Base-by-base conservation (phyloP, 2,329 filamentous ascomycete species). In the Ceratocystiopsis minuta region DNA sequence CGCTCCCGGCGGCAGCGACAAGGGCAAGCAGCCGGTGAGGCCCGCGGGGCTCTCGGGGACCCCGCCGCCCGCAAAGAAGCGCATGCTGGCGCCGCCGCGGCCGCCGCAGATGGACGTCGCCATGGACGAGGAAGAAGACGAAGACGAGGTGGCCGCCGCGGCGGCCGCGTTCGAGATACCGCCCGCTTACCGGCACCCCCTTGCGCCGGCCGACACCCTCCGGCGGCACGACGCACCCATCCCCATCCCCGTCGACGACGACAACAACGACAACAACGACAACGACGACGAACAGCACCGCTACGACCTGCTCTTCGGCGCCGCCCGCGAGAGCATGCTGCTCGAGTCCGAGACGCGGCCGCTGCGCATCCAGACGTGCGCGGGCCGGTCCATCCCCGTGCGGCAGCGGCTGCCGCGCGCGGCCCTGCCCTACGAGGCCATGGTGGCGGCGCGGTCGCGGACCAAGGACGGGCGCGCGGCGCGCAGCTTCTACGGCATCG, bases 401-500 rank as follows among this genome's bases (percentile, higher is more conserved):
- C 65, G 65, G 37, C 63, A 72, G 51, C 72, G 75, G 40, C 65
- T 64, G 42, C 55, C 60, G 9, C 55, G 57, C 1, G 56, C 58
- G 1, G 54, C 60, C 1, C 54, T 70, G 1, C 65, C 78, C 0
- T 84, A 80, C 52, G 75, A 82, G 52, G 63, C 70, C 34, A 68
- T 85, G 50, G 71, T 82, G 3, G 78, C 79, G 17, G 69, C 74
- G 12, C 67, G 80, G 39, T 83, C 80, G 6, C 72, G 62, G 43
- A 75, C 70, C 1, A 75, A 73, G 47, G 71, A 78, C 43, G 78
- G 80, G 2, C 68, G 75, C 45, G 81, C 81, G 3, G 74, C 73
- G 52, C 74, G 74, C 51, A 79, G 78, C 51, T 96, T 87, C 60
- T 98, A 94, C 56, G 90, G 90, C 11, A 80, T 98, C 49, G 80